Percentiles rank a stretch among this genome's conserved stretches.
phyloP scores from a whole-genome alignment of 2,329 filamentous ascomycete genomes.

The Trichocomaceae sp. region DNA sequence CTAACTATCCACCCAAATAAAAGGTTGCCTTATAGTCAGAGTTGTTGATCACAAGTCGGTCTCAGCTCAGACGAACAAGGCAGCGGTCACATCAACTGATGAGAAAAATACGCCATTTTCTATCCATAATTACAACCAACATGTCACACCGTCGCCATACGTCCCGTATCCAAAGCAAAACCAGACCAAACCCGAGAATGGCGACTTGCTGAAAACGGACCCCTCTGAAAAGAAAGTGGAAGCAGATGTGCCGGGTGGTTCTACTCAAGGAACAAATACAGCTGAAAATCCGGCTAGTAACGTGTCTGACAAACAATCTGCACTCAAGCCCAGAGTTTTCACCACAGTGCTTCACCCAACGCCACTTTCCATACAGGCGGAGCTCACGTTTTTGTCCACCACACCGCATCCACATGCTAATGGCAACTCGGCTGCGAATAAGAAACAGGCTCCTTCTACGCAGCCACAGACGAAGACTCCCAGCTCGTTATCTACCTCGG shows the following conservation, averaged over 20 bases:
- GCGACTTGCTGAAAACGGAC: slow-evolving; percentile 20
- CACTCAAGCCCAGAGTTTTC: slow-evolving; percentile 53
- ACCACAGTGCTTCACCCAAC: slow-evolving; percentile 85
- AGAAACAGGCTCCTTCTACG: slow-evolving; percentile 41
- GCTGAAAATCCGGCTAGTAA: not conserved
- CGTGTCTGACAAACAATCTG: slow-evolving; percentile 43
- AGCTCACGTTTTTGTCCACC: slow-evolving; percentile 67
- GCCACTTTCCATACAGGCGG: slow-evolving; percentile 63
- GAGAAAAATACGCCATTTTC: slow-evolving; percentile 66
- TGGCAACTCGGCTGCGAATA: slow-evolving; percentile 21
- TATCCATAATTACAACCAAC: slow-evolving; percentile 86
- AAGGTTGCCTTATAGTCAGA: slow-evolving; percentile 81
- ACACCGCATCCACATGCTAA: slow-evolving; percentile 55
- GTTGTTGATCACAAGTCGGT: slow-evolving; percentile 78
- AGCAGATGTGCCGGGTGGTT: slow-evolving; percentile 18
- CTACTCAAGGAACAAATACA: slow-evolving; percentile 24
- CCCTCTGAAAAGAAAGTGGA: slow-evolving; percentile 17
- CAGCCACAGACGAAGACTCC: slow-evolving; percentile 48
- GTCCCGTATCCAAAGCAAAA: slow-evolving; percentile 60
- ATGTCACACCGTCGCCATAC: slow-evolving; percentile 82
- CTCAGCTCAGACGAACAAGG: slow-evolving; percentile 53
- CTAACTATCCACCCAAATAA: slow-evolving; percentile 2
- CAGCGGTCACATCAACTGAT: slow-evolving; percentile 49
- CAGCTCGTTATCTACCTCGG: slow-evolving; percentile 54
- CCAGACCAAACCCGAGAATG: slow-evolving; percentile 26